These are phyloP conservation scores for Lupinus albus DNA, from an alignment of 306 rosid genomes.

Conservation along the genomic window DNA sequence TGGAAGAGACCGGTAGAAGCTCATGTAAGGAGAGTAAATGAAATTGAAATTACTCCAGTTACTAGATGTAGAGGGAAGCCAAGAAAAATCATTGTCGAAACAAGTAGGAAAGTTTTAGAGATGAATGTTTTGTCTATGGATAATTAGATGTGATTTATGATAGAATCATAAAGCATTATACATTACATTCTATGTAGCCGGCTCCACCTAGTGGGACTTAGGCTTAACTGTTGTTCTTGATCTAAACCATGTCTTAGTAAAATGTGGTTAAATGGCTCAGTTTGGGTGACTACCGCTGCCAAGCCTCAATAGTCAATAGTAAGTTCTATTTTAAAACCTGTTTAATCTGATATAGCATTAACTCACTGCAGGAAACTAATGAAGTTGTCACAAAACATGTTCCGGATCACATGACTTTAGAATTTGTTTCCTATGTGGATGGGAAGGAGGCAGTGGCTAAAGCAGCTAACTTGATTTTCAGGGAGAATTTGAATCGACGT, in stretches of 20 bases:
- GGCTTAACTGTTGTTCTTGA: too few relatives aligned
- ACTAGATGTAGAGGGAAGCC: too few relatives aligned
- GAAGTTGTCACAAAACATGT: conserved; percentile 40
- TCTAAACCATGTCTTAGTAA: neutral
- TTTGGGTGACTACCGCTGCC: neutral
- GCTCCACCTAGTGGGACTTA: too few relatives aligned
- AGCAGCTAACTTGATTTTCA: conserved; percentile 75
- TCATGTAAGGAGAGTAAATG: too few relatives aligned
- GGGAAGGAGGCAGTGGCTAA: conserved; percentile 79
- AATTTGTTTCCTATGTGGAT: conserved; percentile 68
- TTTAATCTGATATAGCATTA: conserved; percentile 43
- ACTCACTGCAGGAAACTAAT: conserved; percentile 55
- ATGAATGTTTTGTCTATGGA: too few relatives aligned
- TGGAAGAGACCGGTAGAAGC: too few relatives aligned
- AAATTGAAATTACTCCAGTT: too few relatives aligned
- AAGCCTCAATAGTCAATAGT: neutral
- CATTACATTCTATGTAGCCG: too few relatives aligned
- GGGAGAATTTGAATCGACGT: conserved; percentile 49
- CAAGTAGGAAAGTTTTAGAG: too few relatives aligned
- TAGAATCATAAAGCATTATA: too few relatives aligned
- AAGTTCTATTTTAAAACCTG: neutral
- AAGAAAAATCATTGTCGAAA: too few relatives aligned
- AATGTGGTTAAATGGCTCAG: conserved; percentile 22
- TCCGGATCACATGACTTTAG: conserved; percentile 56
- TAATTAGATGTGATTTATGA: too few relatives aligned